These are phyloP conservation scores for Phytophthora litchii DNA, from an alignment of 352 stramenopile genomes.

Conservation along the genomic window DNA sequence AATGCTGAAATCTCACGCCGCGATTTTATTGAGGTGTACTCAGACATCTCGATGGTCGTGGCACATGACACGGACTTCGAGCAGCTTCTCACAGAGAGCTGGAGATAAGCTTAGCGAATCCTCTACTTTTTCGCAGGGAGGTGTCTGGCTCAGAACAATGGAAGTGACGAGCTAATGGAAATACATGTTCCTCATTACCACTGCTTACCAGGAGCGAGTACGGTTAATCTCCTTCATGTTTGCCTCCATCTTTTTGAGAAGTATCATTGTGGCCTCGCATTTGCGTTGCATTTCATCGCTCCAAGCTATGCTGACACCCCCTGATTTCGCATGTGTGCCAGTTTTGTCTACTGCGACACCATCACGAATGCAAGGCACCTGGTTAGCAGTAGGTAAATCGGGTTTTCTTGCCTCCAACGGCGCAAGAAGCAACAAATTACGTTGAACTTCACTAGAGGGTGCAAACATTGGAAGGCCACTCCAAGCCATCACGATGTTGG, in stretches of 20 bases:
- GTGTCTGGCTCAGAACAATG: neutral
- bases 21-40: conserved; percentile 79
- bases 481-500: conserved; percentile 21
- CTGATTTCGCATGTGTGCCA: neutral
- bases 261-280: conserved; percentile 45
- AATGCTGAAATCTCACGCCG: conserved; percentile 45
- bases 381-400: neutral
- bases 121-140: neutral
- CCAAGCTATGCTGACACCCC: conserved; percentile 28
- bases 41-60: conserved; percentile 68
- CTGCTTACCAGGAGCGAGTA: conserved; percentile 8
- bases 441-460: neutral
- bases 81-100: conserved; percentile 73
- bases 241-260: conserved; percentile 54
- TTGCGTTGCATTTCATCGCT: conserved; percentile 49
- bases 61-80: conserved; percentile 65
- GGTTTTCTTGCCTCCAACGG: conserved; percentile 3
- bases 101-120: conserved; percentile 40
- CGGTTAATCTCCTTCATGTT: conserved; percentile 33
- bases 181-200: conserved; percentile 12
- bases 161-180: conserved; percentile 8
- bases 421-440: neutral
- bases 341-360: neutral
- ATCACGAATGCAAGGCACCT: neutral
- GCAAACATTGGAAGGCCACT: conserved; percentile 17